Conservation (phyloP, 2,329 filamentous ascomycete genomes). For the Sclerotinia subarctica region DNA sequence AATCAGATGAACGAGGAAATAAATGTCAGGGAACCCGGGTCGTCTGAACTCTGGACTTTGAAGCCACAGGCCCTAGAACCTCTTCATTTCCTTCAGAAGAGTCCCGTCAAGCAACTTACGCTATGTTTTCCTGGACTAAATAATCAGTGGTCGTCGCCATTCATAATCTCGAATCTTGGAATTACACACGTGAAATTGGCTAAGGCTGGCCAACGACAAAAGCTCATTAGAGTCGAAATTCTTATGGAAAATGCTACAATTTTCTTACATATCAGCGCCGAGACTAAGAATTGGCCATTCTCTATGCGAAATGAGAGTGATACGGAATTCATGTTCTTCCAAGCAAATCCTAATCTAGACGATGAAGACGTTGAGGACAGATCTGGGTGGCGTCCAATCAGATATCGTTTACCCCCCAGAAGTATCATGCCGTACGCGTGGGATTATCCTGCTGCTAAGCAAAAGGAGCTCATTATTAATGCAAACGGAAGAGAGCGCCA, state of each 20-base stretch:
- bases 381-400: conserved; percentile 86
- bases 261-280: conserved; percentile 84
- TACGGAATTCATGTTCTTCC: conserved; percentile 93
- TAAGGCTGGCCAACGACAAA: conserved; percentile 84
- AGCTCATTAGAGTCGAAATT: conserved; percentile 81
- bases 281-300: conserved; percentile 96
- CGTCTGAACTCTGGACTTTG: conserved; percentile 77
- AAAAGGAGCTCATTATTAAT: conserved; percentile 84
- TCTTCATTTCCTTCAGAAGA: conserved; percentile 84
- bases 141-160: conserved; percentile 96
- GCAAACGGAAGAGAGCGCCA: conserved; percentile 80
- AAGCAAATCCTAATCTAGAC: conserved; percentile 87
- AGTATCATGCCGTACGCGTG: conserved; percentile 99
- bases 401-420: conserved; percentile 85
- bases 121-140: conserved; percentile 91
- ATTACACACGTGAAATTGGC: conserved; percentile 92
- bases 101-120: conserved; percentile 80
- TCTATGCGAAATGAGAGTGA: conserved; percentile 99
- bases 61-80: conserved; percentile 77
- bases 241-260: conserved; percentile 91
- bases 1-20: conserved; percentile 89
- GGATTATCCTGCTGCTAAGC: conserved; percentile 98
- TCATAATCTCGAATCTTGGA: conserved; percentile 94
- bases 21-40: conserved; percentile 86
- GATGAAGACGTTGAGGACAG: conserved; percentile 82